Percentiles rank a stretch among this genome's conserved stretches.
phyloP scores from a whole-genome alignment of 2,329 filamentous ascomycete genomes.

The Penicillium brasilianum region DNA sequence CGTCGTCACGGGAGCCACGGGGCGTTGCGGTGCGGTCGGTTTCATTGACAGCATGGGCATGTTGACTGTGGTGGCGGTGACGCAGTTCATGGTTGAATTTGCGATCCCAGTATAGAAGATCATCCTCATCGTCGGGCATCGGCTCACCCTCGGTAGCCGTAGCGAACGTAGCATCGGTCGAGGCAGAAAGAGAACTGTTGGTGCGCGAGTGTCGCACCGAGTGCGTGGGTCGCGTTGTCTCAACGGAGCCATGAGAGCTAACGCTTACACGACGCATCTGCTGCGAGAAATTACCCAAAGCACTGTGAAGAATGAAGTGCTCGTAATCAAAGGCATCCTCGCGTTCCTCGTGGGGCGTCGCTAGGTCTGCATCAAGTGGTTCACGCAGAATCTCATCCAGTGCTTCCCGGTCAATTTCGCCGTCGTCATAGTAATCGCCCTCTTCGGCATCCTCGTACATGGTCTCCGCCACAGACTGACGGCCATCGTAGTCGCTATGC shows the following conservation, averaged over 20 bases:
- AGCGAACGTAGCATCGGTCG: slow-evolving; percentile 66
- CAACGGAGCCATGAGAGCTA: slow-evolving; percentile 55
- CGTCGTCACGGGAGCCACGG: slow-evolving; percentile 24
- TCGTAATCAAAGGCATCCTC: slow-evolving; percentile 97
- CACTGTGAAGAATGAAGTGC: slow-evolving; percentile 92
- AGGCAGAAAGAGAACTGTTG: slow-evolving; percentile 64
- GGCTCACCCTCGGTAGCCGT: slow-evolving; percentile 63
- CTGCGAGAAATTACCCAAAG: slow-evolving; percentile 69
- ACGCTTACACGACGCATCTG: slow-evolving; percentile 41
- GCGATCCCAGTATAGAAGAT: slow-evolving; percentile 46
- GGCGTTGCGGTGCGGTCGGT: slow-evolving; percentile 31
- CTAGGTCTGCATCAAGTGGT: slow-evolving; percentile 48
- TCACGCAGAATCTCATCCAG: slow-evolving; percentile 58
- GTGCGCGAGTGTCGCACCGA: slow-evolving; percentile 52
- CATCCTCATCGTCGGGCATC: slow-evolving; percentile 43
- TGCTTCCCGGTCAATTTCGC: slow-evolving; percentile 68
- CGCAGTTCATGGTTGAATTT: slow-evolving; percentile 43
- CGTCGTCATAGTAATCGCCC: slow-evolving; percentile 45
- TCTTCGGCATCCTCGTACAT: slow-evolving; percentile 52
- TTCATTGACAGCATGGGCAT: slow-evolving; percentile 23
- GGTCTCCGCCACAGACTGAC: slow-evolving; percentile 41
- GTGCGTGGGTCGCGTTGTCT: slow-evolving; percentile 52
- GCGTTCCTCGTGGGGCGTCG: slow-evolving; percentile 83
- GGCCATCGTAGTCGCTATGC: slow-evolving; percentile 31
- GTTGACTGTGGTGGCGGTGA: slow-evolving; percentile 29